A percentile compares a stretch with the other conserved stretches of the same genome.
phyloP scores from a whole-genome alignment of 768 basidiomycete genomes.

The Suillus cothurnatus region DNA sequence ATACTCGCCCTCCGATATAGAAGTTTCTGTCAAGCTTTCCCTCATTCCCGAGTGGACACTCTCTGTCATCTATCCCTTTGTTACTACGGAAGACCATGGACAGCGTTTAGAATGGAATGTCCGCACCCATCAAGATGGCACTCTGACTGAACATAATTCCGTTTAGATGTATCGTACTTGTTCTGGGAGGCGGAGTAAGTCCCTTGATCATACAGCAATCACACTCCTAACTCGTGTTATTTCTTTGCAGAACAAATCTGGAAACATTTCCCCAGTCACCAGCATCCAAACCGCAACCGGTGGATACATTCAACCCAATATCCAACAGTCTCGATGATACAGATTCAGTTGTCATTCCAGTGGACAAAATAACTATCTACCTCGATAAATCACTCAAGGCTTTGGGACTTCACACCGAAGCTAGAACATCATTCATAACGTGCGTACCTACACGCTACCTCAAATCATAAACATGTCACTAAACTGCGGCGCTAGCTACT shows the following conservation, averaged over 20 bases:
- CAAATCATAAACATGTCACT: background rate
- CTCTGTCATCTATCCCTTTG: too few species aligned
- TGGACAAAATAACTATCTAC: background rate
- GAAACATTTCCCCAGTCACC: background rate
- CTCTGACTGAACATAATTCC: background rate
- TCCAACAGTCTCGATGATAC: background rate
- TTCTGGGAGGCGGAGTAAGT: background rate
- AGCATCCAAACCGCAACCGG: background rate
- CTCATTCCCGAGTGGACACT: too few species aligned
- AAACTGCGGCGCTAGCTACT: background rate
- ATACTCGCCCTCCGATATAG: too few species aligned
- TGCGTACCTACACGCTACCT: background rate
- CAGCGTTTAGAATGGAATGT: background rate
- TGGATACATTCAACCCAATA: background rate
- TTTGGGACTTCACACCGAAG: background rate
- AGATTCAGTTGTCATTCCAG: background rate
- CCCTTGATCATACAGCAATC: background rate
- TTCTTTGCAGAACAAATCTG: background rate
- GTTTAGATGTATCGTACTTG: background rate
- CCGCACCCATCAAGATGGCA: background rate
- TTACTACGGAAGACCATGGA: too few species aligned
- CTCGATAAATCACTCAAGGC: background rate
- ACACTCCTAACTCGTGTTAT: background rate
- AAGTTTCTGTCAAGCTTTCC: too few species aligned
- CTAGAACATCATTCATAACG: background rate